A percentile compares a stretch with the other conserved stretches of the same genome.
These are phyloP conservation scores for Coniophora puteana DNA, from an alignment of 1,284 basidiomycete genomes.

Conservation along the genomic window DNA sequence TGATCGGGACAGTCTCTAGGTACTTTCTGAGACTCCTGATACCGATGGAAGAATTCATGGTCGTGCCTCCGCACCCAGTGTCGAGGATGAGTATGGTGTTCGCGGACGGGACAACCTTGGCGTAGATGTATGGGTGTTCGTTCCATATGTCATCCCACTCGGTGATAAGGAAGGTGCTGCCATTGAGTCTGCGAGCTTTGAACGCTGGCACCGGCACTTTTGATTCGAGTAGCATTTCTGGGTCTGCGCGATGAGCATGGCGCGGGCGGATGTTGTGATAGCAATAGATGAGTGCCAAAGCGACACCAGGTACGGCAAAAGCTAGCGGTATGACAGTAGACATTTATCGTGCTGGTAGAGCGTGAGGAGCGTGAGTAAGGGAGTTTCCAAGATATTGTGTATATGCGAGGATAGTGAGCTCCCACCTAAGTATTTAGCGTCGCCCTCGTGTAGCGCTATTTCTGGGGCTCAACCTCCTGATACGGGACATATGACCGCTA, in stretches of 20 bases:
- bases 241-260: conserved; percentile 8
- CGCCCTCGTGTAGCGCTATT: conserved; percentile 1
- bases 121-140: conserved; percentile 54
- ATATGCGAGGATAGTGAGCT: conserved; percentile 6
- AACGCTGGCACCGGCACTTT: conserved; percentile 28
- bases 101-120: conserved; percentile 36
- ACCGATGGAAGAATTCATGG: conserved; percentile 33
- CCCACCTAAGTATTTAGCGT: background rate
- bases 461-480: conserved; percentile 57
- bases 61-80: conserved; percentile 50
- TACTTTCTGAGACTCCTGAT: conserved; percentile 44
- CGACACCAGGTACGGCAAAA: background rate
- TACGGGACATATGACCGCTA: conserved; percentile 80
- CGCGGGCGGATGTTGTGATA: background rate
- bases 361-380: conserved; percentile 4
- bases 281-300: conserved; percentile 3
- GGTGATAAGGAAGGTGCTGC: conserved; percentile 45
- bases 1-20: conserved; percentile 42
- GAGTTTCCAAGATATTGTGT: too few relatives aligned
- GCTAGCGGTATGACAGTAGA: conserved; percentile 1
- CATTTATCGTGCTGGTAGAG: conserved; percentile 5
- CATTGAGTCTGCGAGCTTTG: conserved; percentile 39
- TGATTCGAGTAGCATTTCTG: conserved; percentile 3
- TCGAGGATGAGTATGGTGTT: conserved; percentile 46
- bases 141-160: conserved; percentile 49